A percentile compares a stretch with the other conserved stretches of the same genome.
phyloP scores from a whole-genome alignment of 2,329 filamentous ascomycete genomes.

The Lasiodiplodia gonubiensis region DNA sequence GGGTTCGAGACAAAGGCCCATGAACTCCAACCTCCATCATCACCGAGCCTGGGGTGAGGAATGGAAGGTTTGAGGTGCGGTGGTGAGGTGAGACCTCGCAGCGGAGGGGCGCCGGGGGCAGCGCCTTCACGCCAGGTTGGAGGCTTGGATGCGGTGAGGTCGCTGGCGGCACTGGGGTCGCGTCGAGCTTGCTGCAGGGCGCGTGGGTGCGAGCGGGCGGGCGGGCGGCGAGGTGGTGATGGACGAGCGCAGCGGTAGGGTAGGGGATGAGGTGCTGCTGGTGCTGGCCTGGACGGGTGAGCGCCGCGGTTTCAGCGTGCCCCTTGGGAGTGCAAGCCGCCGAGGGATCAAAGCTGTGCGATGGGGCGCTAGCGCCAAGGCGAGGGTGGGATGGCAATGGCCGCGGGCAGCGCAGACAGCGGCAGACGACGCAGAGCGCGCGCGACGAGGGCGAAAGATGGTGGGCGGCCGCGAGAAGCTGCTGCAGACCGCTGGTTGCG shows the following conservation, averaged over 20 bases:
- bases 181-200: slow-evolving; percentile 24
- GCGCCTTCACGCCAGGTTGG: slow-evolving; percentile 29
- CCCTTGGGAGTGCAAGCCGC: slow-evolving; percentile 26
- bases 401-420: slow-evolving; percentile 24
- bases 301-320: slow-evolving; percentile 29
- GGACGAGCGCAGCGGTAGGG: slow-evolving; percentile 28
- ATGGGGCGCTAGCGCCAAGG: slow-evolving; percentile 20
- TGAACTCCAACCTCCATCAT: slow-evolving; percentile 44
- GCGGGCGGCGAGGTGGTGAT: slow-evolving; percentile 25
- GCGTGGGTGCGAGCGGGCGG: slow-evolving; percentile 24
- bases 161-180: slow-evolving; percentile 18
- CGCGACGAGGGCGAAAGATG: slow-evolving; percentile 4
- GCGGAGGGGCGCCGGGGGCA: slow-evolving; percentile 27
- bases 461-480: slow-evolving; percentile 6
- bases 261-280: slow-evolving; percentile 30
- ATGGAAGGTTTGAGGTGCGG: slow-evolving; percentile 21
- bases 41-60: slow-evolving; percentile 28
- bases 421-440: slow-evolving; percentile 20
- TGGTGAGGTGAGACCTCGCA: slow-evolving; percentile 29
- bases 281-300: slow-evolving; percentile 27
- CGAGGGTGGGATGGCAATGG: slow-evolving; percentile 26
- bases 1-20: slow-evolving; percentile 37
- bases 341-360: slow-evolving; percentile 19
- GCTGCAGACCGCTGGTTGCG: slow-evolving; percentile 22
- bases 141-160: slow-evolving; percentile 16